Evolutionary conservation across 2,329 filamentous ascomycete genomes (phyloP), one percentile per base, ranked within the genome.

Genomic region (Colletotrichum aenigma): DNA sequence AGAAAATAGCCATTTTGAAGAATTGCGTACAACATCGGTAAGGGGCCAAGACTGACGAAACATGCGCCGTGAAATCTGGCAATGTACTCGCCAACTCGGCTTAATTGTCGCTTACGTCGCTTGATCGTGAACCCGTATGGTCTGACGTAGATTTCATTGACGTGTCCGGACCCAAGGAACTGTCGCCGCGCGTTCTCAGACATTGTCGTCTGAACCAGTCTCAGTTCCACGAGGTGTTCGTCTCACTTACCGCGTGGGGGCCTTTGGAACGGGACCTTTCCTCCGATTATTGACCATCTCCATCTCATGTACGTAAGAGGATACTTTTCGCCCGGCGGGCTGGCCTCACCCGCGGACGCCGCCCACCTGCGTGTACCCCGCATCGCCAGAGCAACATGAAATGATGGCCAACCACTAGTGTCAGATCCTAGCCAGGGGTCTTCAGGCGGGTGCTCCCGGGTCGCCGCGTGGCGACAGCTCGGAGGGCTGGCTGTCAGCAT

Each of bases 371-470:
- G 56, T 48, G 28, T 75, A 75, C 58, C 74, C 74, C 74, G 70
- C 74, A 76, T 64, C 70, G 56, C 64, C 70, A 38, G 58, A 64
- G 28, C 34, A 58, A 68, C 64, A 69, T 73, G 58, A 26, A 32
- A 15, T 38, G 48, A 38, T 36, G 56, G 55, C 26, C 56, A 26
- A 52, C 48, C 36, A 24, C 48, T 60, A 69, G 73, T 71, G 55
- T 52, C 26, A 76, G 74, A 74, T 74, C 64, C 65, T 65, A 55
- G 34, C 34, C 70, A 74, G 58, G 74, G 64, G 70, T 68, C 55
- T n/a, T 52, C 18, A n/a, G 34, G 48, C 73, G 64, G 70, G 21
- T 73, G 70, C 70, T 75, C 73, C 73, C 73, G 73, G 56, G 74
- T 68, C 69, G 56, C 13, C 56, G 58, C 48, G 13, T 58, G 56